Evolutionary conservation across 2,329 filamentous ascomycete species (phyloP), one percentile per base, ranked within the genome.

Genomic region (Phoma sp.): DNA sequence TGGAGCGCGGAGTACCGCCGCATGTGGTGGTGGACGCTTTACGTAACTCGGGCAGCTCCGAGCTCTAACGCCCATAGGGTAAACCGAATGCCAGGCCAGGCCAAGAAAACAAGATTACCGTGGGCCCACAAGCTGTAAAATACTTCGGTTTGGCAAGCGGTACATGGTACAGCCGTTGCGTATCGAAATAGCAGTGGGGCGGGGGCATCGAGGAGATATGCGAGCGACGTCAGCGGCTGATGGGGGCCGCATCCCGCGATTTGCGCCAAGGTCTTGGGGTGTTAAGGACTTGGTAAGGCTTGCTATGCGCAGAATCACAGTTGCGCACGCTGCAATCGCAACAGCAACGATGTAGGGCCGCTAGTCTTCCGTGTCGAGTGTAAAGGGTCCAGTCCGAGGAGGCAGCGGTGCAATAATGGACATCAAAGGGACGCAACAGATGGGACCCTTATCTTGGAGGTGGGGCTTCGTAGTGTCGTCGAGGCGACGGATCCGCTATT

Each of bases 161-260:
- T 38, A 34, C 34, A 37, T 15, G 12, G 30, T 30, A 49, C 45
- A 23, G n/a, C 39, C 34, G 34, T 34, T 54, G 51, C 29, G 39
- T 36, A 29, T 42, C 18, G 15, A 46, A 20, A 21, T 45, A 38
- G 45, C 39, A 46, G 51, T 45, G 51, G 39, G 46, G 45, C 45
- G 45, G 45, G 15, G 45, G 34, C 51, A 34, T 39, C 49, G 39
- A 36, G 30, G 38, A 40, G 21, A 30, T 38, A 20, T 40, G 20
- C 11, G 7, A 25, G 15, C 33, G 45, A 54, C 51, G 51, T 54
- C 51, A 54, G 51, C 51, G 51, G 51, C 51, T 54, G 51, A 49
- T 23, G 28, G 45, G 43, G 23, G 5, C 28, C 20, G 39, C 5
- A 20, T 36, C 34, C 45, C 18, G 39, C 45, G 40, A 21, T 30